phyloP scores from a whole-genome alignment of 1,139 yeast genomes.

The Nematodospora anomalae region DNA sequence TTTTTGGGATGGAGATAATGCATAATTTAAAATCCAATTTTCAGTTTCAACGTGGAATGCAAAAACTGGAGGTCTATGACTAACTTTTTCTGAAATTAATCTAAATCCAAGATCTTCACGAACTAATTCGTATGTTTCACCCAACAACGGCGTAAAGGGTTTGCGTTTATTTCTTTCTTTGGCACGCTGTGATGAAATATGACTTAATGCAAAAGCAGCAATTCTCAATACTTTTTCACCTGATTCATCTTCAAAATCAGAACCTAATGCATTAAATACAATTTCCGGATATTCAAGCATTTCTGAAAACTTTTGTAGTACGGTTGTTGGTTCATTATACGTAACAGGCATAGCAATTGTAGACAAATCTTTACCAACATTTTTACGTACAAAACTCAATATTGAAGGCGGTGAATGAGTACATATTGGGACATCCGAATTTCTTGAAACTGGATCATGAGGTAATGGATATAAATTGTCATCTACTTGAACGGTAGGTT shows the following conservation, averaged over 20 bases:
- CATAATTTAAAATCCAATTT: constrained; percentile 74
- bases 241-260: constrained; percentile 34
- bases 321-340: constrained; percentile 85
- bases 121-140: constrained; percentile 84
- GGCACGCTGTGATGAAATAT: constrained; percentile 66
- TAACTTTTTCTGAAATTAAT: constrained; percentile 72
- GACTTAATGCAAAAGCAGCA: constrained; percentile 81
- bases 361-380: constrained; percentile 87
- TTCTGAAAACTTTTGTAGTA: constrained; percentile 78
- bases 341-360: constrained; percentile 93
- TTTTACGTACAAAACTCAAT: constrained; percentile 75
- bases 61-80: constrained; percentile 79
- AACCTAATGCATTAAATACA: constrained; percentile 58
- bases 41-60: constrained; percentile 75
- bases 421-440: constrained; percentile 61
- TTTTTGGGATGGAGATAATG: constrained; percentile 81
- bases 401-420: constrained; percentile 77
- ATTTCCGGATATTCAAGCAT: constrained; percentile 72
- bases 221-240: constrained; percentile 67
- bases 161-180: constrained; percentile 78
- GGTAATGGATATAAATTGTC: constrained; percentile 68
- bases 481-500: constrained; percentile 17
- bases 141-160: constrained; percentile 89
- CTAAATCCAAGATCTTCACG: constrained; percentile 75
- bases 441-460: constrained; percentile 47